Evolutionary conservation across 352 stramenopile species (phyloP).

Genomic region (Globisporangium perplexum): DNA sequence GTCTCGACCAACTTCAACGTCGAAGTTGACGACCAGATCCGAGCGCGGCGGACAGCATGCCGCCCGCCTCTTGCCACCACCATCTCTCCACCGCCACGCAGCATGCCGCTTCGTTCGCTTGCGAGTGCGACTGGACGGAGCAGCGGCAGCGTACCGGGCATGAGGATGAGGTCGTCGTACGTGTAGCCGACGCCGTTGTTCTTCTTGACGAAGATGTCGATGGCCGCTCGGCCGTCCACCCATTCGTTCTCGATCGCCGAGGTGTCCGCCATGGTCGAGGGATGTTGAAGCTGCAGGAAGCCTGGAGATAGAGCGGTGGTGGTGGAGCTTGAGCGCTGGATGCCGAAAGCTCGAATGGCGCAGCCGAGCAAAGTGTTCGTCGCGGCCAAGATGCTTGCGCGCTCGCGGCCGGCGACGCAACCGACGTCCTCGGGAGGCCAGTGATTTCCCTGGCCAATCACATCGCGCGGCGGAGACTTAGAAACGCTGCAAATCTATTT

Average conservation of each 20-base stretch:
- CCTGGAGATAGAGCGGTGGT: neutral
- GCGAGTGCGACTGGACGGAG: neutral
- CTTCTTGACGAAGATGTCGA: constrained; percentile 85
- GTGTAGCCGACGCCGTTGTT: constrained; percentile 74
- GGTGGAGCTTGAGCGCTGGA: constrained; percentile 4
- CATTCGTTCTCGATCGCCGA: constrained; percentile 40
- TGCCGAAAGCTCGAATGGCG: constrained; percentile 26
- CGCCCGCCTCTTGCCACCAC: neutral
- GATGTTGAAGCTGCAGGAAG: constrained; percentile 3
- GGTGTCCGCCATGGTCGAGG: constrained; percentile 16
- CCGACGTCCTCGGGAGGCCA: too few relatives aligned
- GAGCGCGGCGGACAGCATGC: neutral
- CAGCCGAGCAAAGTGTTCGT: neutral
- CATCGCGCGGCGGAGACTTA: too few relatives aligned
- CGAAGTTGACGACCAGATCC: neutral
- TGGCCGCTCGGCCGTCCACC: constrained; percentile 68
- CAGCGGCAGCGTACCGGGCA: constrained; percentile 37
- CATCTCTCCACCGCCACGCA: constrained; percentile 1
- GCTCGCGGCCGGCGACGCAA: too few relatives aligned
- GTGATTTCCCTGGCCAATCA: too few relatives aligned
- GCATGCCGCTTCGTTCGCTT: constrained; percentile 9
- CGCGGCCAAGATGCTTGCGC: too few relatives aligned
- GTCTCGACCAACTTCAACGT: constrained; percentile 17
- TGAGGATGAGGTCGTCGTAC: constrained; percentile 74
- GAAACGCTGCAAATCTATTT: too few relatives aligned